phyloP scores from a whole-genome alignment of 805 yeast species.

The Dipodascus geniculatus region DNA sequence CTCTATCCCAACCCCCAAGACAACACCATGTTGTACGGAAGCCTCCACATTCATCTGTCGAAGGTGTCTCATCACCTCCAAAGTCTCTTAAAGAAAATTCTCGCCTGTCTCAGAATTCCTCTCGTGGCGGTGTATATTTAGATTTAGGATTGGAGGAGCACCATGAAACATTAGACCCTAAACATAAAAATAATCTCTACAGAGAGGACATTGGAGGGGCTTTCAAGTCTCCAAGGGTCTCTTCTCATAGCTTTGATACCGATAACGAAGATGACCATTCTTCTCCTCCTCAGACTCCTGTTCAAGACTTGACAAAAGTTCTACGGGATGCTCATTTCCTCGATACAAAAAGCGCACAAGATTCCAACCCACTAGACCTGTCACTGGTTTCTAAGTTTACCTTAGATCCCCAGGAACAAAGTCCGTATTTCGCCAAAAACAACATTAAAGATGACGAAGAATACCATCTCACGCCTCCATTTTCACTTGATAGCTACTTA shows the following conservation, averaged over 20 bases:
- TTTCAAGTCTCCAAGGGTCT: neutral
- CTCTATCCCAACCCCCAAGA: neutral
- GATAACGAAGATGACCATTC: neutral
- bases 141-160: neutral
- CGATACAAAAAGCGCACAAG: neutral
- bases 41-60: neutral
- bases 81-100: neutral
- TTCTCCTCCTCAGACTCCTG: neutral
- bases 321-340: neutral
- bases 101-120: constrained; percentile 1
- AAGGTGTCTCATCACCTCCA: neutral
- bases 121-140: constrained; percentile 1
- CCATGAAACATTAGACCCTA: constrained; percentile 1
- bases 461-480: neutral
- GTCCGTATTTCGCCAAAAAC: neutral
- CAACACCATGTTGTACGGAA: neutral
- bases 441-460: neutral
- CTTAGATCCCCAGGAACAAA: neutral
- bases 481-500: neutral
- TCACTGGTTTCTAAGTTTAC: neutral
- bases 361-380: neutral
- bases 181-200: neutral
- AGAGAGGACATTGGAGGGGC: neutral
- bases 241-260: neutral
- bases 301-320: neutral